Conservation (phyloP, 2,329 filamentous ascomycete species). For the Phialophora macrospora region DNA sequence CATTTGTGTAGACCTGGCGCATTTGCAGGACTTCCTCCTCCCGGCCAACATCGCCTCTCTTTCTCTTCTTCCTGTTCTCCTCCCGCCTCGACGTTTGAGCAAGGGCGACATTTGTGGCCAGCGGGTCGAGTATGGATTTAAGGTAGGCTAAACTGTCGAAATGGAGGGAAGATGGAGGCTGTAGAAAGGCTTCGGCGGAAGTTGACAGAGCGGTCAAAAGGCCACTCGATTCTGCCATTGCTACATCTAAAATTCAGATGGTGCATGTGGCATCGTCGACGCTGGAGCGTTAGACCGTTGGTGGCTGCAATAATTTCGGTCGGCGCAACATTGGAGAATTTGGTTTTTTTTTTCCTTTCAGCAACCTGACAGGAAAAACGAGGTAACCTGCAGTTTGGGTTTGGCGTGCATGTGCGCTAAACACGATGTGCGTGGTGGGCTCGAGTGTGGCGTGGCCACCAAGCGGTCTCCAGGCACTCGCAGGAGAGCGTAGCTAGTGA, state of each 20-base stretch:
- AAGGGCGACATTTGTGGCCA: slow-evolving; percentile 74
- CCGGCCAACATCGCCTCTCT: slow-evolving; percentile 44
- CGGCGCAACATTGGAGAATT: background rate
- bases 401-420: background rate
- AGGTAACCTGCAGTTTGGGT: background rate
- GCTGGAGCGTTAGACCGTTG: background rate
- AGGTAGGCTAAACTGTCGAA: slow-evolving; percentile 72
- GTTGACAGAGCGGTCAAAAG: slow-evolving; percentile 64
- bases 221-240: slow-evolving; percentile 7
- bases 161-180: slow-evolving; percentile 70
- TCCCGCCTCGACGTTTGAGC: slow-evolving; percentile 72
- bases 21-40: slow-evolving; percentile 69
- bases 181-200: slow-evolving; percentile 76
- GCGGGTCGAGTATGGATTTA: slow-evolving; percentile 78
- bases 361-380: background rate
- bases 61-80: slow-evolving; percentile 60
- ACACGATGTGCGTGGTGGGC: background rate
- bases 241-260: background rate
- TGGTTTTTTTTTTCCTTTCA: background rate
- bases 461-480: background rate
- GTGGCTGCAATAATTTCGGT: background rate
- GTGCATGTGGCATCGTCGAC: slow-evolving; percentile 3
- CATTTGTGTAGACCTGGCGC: slow-evolving; percentile 81
- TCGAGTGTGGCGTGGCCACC: background rate
- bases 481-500: background rate